A percentile compares a stretch with the other conserved stretches of the same genome.
These are phyloP conservation scores for Ceratobasidium sp. DNA, from an alignment of 1,284 basidiomycete genomes.

Conservation along the genomic window DNA sequence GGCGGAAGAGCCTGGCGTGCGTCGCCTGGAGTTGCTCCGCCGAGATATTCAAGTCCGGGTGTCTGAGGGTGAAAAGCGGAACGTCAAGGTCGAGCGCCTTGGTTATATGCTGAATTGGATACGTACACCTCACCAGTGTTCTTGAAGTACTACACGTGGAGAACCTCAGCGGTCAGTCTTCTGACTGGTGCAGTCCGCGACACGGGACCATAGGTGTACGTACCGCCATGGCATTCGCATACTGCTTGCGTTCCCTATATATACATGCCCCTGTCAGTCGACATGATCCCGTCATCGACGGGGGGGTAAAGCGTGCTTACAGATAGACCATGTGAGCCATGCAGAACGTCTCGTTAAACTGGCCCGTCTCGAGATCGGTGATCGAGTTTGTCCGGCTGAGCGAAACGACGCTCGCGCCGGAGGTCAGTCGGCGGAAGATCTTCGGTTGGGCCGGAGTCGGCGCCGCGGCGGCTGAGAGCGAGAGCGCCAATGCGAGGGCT, in stretches of 20 bases:
- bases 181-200: conserved; percentile 16
- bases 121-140: conserved; percentile 36
- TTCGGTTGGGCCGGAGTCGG: conserved; percentile 32
- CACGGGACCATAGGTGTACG: neutral
- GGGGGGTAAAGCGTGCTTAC: neutral
- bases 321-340: conserved; percentile 37
- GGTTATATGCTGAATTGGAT: conserved; percentile 7
- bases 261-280: neutral
- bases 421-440: conserved; percentile 25
- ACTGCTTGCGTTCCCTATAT: conserved; percentile 36
- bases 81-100: neutral
- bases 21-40: conserved; percentile 30
- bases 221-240: conserved; percentile 35
- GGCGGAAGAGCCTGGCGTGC: conserved; percentile 25
- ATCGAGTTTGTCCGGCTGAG: conserved; percentile 37
- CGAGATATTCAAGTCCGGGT: conserved; percentile 27
- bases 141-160: conserved; percentile 24
- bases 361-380: conserved; percentile 25
- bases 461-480: neutral
- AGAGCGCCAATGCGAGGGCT: neutral
- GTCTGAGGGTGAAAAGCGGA: conserved; percentile 20
- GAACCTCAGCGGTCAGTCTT: conserved; percentile 10
- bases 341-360: conserved; percentile 35
- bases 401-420: conserved; percentile 10
- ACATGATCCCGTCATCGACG: conserved; percentile 2